Evolutionary conservation across 169 alveolate genomes (phyloP).

Genomic region (Toxoplasma gondii): DNA sequence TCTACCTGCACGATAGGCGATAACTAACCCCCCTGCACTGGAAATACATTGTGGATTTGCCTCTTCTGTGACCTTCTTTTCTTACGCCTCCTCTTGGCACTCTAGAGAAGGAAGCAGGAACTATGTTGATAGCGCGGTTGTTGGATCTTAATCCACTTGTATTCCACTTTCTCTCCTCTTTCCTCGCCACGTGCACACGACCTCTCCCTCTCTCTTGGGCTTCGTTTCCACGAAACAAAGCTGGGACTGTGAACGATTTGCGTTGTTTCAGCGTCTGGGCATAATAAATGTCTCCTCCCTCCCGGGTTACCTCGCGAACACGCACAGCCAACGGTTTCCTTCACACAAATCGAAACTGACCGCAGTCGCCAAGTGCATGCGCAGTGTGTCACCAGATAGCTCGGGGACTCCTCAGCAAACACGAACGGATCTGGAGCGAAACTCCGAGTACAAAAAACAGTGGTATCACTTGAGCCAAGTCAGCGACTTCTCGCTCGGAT

Average conservation of each 20-base stretch:
- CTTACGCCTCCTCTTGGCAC: not conserved
- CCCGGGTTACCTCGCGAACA: not conserved
- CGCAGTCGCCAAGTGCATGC: not conserved
- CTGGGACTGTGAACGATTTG: too few relatives aligned
- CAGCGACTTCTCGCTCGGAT: not conserved
- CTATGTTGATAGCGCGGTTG: too few relatives aligned
- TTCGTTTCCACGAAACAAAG: not conserved
- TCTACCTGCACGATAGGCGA: too few relatives aligned
- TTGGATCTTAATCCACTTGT: too few relatives aligned
- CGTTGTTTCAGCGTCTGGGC: not conserved
- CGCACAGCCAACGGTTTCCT: not conserved
- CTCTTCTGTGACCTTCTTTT: not conserved
- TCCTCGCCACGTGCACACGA: not conserved
- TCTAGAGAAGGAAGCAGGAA: not conserved
- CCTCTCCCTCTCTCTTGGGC: not conserved
- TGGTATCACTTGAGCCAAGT: conserved; percentile 16
- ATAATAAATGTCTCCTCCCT: not conserved
- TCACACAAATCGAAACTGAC: not conserved
- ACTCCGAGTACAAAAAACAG: not conserved
- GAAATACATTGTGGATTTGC: not conserved
- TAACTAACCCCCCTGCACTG: too few relatives aligned
- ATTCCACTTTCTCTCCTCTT: not conserved
- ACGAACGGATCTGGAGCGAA: not conserved
- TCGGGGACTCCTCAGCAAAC: not conserved
- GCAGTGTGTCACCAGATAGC: not conserved